Evolutionary conservation across 1,284 basidiomycete species (phyloP).

Genomic region (Stereum hirsutum): DNA sequence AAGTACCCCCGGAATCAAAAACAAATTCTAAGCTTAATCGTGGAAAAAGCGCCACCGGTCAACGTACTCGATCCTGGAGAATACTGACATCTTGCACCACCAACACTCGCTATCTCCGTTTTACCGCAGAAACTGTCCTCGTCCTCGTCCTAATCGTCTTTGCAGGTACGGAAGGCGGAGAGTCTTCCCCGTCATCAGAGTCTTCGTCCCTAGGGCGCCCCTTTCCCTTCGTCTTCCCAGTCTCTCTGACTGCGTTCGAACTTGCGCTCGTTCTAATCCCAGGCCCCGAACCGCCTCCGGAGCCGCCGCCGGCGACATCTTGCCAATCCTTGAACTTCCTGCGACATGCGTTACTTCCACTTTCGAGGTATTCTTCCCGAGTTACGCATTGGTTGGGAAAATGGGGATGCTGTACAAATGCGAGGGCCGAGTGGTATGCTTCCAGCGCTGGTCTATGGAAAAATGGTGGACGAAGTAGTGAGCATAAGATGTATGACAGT

Average conservation of each 20-base stretch:
- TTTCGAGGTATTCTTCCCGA: constrained; percentile 74
- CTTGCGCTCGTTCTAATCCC: too few species aligned
- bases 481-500: constrained; percentile 1
- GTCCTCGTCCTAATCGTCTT: constrained; percentile 5
- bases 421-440: constrained; percentile 60
- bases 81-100: too few species aligned
- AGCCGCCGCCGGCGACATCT: too few species aligned
- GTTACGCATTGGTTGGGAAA: constrained; percentile 54
- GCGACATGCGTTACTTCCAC: constrained; percentile 65
- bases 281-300: too few species aligned
- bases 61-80: too few species aligned
- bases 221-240: constrained; percentile 8
- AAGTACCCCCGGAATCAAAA: too few species aligned
- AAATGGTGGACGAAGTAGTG: constrained; percentile 3
- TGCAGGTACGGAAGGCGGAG: background rate
- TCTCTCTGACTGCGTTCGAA: constrained; percentile 14
- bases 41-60: too few species aligned
- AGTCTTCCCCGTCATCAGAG: constrained; percentile 11
- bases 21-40: too few species aligned
- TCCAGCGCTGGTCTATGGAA: constrained; percentile 58
- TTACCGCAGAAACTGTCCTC: background rate
- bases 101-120: too few species aligned
- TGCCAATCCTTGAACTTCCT: constrained; percentile 53
- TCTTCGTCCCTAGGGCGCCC: constrained; percentile 10
- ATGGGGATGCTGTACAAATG: constrained; percentile 44